Evolutionary conservation across 768 basidiomycete genomes (phyloP).

Genomic region (Lactarius quietus): DNA sequence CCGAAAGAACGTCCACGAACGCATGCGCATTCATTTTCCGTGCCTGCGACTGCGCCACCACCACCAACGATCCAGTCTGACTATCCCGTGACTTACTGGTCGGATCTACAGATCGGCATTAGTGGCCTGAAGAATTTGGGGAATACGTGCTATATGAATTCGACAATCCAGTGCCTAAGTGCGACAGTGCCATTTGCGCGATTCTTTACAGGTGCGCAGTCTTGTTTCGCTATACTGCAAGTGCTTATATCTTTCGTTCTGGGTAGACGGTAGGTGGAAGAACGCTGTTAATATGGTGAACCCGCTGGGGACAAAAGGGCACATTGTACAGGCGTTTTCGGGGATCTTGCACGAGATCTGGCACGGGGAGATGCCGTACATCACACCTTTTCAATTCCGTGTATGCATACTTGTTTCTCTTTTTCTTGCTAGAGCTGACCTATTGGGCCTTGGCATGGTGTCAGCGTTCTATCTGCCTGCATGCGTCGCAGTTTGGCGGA

Average conservation of each 20-base stretch:
- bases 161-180: conserved; percentile 93
- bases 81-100: conserved; percentile 83
- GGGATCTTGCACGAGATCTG: conserved; percentile 82
- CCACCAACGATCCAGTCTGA: conserved; percentile 69
- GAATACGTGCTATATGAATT: conserved; percentile 99
- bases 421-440: conserved; percentile 5
- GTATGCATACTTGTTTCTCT: conserved; percentile 38
- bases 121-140: conserved; percentile 91
- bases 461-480: conserved; percentile 56
- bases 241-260: conserved; percentile 2
- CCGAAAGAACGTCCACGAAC: conserved; percentile 69
- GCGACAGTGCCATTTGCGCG: conserved; percentile 91
- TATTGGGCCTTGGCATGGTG: conserved; percentile 27
- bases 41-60: conserved; percentile 42
- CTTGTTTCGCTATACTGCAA: background rate
- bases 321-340: conserved; percentile 77
- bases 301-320: conserved; percentile 83
- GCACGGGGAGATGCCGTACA: conserved; percentile 77
- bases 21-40: conserved; percentile 37
- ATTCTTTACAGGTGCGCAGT: conserved; percentile 78
- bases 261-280: conserved; percentile 73
- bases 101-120: conserved; percentile 71
- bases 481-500: conserved; percentile 72
- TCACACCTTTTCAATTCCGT: conserved; percentile 80
- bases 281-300: conserved; percentile 81